These are phyloP conservation scores for Angomonas desouzai DNA, from an alignment of 208 protist species.

Conservation along the genomic window DNA sequence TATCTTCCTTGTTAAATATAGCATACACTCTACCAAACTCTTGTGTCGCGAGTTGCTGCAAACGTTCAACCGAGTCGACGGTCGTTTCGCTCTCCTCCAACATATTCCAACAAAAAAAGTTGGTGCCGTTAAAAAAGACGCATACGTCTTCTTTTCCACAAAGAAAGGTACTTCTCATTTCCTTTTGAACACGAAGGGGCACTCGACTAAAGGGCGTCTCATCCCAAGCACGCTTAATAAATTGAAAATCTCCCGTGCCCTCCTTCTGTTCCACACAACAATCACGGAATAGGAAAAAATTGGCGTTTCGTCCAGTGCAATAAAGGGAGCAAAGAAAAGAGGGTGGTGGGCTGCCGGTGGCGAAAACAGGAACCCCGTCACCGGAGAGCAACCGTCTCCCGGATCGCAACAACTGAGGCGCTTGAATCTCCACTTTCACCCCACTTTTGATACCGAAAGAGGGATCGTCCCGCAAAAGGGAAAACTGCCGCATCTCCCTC, in stretches of 20 bases:
- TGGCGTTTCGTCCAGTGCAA: not conserved
- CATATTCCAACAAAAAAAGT: not conserved
- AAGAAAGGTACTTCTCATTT: not conserved
- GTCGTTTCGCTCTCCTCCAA: not conserved
- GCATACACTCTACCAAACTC: not conserved
- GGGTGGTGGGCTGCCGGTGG: not conserved
- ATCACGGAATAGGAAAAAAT: not conserved
- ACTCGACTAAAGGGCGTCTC: not conserved
- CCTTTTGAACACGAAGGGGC: not conserved
- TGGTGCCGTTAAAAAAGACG: not conserved
- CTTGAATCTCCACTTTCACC: not conserved
- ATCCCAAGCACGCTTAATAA: not conserved
- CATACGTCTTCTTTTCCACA: not conserved
- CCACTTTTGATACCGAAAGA: no score
- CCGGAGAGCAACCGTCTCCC: not conserved
- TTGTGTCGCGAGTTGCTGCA: not conserved
- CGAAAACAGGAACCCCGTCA: not conserved
- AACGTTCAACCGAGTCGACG: not conserved
- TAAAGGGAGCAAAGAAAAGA: not conserved
- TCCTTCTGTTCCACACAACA: not conserved
- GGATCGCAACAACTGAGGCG: not conserved
- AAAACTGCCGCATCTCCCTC: no score
- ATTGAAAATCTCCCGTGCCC: not conserved
- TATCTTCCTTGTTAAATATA: not conserved
- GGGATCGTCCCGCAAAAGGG: no score